Evolutionary conservation across 441 rosid species (phyloP).

Genomic region (Omphalea diandra): DNA sequence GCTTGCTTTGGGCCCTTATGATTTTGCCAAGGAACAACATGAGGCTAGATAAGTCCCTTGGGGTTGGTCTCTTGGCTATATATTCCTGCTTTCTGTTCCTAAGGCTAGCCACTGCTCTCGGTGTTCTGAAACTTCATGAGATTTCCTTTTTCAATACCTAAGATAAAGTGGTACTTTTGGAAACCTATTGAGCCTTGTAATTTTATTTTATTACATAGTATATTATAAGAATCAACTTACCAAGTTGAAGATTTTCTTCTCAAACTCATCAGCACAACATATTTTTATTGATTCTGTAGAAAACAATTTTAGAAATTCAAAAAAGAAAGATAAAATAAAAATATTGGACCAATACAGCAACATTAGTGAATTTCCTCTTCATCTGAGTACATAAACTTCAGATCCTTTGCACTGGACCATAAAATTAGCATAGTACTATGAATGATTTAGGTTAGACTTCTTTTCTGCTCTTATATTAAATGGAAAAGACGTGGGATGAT

Average conservation of each 20-base stretch:
- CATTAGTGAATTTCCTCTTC: too few species aligned
- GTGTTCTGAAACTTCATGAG: slow-evolving; percentile 25
- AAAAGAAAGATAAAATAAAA: too few species aligned
- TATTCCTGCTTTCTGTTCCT: slow-evolving; percentile 63
- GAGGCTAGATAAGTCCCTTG: slow-evolving; percentile 62
- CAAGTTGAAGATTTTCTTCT: neutral
- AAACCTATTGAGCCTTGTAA: slow-evolving; percentile 8
- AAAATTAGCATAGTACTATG: too few species aligned
- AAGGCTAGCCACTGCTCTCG: slow-evolving; percentile 40
- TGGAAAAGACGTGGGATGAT: too few species aligned
- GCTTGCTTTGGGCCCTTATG: slow-evolving; percentile 80
- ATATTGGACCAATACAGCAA: too few species aligned
- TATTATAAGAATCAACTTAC: neutral
- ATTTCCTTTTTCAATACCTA: neutral
- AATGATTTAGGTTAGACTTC: too few species aligned
- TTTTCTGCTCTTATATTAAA: too few species aligned
- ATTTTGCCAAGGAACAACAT: slow-evolving; percentile 64
- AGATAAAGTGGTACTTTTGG: neutral
- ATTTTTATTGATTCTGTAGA: too few species aligned
- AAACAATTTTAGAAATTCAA: too few species aligned
- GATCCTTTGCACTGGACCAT: too few species aligned
- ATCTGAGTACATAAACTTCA: too few species aligned
- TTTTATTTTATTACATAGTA: slow-evolving; percentile 10
- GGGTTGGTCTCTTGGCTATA: slow-evolving; percentile 64
- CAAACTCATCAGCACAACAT: too few species aligned